Evolutionary conservation across 2,329 filamentous ascomycete species (phyloP).

Genomic region (Apiospora phragmitis): DNA sequence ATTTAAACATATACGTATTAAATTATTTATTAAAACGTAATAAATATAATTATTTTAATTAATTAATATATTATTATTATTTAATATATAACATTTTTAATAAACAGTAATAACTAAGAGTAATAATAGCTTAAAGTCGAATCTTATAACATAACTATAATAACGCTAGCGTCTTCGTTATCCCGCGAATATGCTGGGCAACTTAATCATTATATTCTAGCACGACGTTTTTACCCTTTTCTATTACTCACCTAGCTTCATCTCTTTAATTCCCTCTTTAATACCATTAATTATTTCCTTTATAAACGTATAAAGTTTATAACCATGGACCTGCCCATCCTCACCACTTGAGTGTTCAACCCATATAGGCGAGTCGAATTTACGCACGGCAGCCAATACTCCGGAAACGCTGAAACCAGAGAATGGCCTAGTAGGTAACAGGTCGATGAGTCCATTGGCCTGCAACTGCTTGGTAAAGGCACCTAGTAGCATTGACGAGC

Average conservation of each 20-base stretch:
- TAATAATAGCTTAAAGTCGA: no score
- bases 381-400: rapidly evolving
- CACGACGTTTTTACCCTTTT: no score
- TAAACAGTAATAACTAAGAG: no score
- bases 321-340: neutral
- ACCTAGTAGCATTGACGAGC: neutral
- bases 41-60: no score
- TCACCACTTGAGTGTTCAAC: neutral
- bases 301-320: neutral
- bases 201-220: no score
- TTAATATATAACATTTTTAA: no score
- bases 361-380: neutral
- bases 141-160: no score
- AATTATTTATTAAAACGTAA: no score
- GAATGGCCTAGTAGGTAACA: neutral
- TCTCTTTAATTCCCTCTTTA: neutral
- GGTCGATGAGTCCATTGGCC: neutral
- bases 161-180: no score
- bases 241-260: neutral
- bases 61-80: no score
- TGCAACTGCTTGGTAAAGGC: neutral
- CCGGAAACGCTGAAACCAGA: neutral
- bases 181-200: no score
- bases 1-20: no score
- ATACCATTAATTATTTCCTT: neutral